Conservation (phyloP, 2,329 filamentous ascomycete species). For the Ploettnerulaceae sp. region DNA sequence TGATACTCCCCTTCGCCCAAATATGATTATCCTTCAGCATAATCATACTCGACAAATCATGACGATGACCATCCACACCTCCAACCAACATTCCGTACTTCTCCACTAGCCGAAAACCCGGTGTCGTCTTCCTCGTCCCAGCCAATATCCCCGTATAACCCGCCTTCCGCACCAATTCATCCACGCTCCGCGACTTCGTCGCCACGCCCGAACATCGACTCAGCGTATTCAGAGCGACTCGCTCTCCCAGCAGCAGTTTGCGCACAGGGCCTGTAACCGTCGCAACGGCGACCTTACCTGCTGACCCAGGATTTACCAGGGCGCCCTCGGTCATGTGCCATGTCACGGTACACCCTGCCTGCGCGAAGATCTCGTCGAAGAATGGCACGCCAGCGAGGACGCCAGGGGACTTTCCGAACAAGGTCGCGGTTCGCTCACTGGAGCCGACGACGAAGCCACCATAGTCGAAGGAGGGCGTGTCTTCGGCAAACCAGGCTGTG, state of each 20-base stretch:
- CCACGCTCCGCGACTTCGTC: slow-evolving; percentile 55
- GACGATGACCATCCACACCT: slow-evolving; percentile 84
- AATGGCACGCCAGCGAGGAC: slow-evolving; percentile 90
- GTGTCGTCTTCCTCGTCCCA: slow-evolving; percentile 94
- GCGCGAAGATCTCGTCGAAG: slow-evolving; percentile 87
- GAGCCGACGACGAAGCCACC: slow-evolving; percentile 94
- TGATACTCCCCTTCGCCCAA: slow-evolving; percentile 84
- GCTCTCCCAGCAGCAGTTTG: slow-evolving; percentile 75
- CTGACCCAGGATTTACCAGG: slow-evolving; percentile 53
- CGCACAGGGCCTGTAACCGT: slow-evolving; percentile 82
- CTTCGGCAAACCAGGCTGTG: slow-evolving; percentile 85
- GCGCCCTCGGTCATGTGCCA: slow-evolving; percentile 81
- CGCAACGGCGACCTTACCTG: slow-evolving; percentile 58
- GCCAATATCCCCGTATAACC: slow-evolving; percentile 84
- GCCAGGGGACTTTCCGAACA: slow-evolving; percentile 68
- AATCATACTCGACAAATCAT: slow-evolving; percentile 90
- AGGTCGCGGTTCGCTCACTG: slow-evolving; percentile 54
- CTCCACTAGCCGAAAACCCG: slow-evolving; percentile 90
- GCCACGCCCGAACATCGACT: slow-evolving; percentile 90
- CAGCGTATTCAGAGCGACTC: slow-evolving; percentile 86
- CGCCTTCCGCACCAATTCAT: slow-evolving; percentile 51
- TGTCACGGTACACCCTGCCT: slow-evolving; percentile 85
- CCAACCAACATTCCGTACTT: slow-evolving; percentile 98
- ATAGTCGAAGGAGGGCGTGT: slow-evolving; percentile 95
- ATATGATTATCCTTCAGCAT: slow-evolving; percentile 99